phyloP scores from a whole-genome alignment of 441 rosid species.

The Populus hybrid region DNA sequence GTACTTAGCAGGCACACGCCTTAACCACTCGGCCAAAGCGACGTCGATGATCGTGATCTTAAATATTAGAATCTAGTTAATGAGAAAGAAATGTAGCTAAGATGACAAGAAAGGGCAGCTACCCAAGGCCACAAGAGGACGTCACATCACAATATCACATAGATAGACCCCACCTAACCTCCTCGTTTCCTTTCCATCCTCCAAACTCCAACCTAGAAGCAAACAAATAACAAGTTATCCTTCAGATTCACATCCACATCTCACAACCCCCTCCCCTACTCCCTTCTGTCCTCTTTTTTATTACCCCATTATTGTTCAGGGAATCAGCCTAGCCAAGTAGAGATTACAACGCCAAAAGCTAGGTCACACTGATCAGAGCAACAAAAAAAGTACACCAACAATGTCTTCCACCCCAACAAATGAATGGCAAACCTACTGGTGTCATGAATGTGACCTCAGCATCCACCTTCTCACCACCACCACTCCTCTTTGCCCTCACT shows the following conservation, averaged over 20 bases:
- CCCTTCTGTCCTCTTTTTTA: background rate
- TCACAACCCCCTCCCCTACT: background rate
- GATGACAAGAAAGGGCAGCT: background rate
- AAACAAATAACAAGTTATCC: background rate
- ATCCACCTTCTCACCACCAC: slow-evolving; percentile 31
- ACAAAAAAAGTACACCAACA: background rate
- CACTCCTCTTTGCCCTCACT: slow-evolving; percentile 40
- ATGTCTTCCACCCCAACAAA: background rate
- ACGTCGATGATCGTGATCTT: background rate
- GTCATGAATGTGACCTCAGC: slow-evolving; percentile 65
- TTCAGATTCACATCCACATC: background rate
- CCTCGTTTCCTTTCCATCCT: background rate
- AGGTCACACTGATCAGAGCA: background rate
- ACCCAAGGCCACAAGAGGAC: background rate
- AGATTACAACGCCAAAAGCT: background rate
- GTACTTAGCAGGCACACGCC: slow-evolving; percentile 99
- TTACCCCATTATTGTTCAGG: background rate
- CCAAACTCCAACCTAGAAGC: background rate
- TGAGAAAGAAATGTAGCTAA: background rate
- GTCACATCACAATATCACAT: background rate
- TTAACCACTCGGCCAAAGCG: slow-evolving; percentile 81
- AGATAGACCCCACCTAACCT: background rate
- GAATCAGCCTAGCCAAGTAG: background rate
- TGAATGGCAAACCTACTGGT: slow-evolving; percentile 47
- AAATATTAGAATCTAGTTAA: too few relatives aligned